phyloP scores from a whole-genome alignment of 1,284 basidiomycete species.

The Ustilago trichophora region DNA sequence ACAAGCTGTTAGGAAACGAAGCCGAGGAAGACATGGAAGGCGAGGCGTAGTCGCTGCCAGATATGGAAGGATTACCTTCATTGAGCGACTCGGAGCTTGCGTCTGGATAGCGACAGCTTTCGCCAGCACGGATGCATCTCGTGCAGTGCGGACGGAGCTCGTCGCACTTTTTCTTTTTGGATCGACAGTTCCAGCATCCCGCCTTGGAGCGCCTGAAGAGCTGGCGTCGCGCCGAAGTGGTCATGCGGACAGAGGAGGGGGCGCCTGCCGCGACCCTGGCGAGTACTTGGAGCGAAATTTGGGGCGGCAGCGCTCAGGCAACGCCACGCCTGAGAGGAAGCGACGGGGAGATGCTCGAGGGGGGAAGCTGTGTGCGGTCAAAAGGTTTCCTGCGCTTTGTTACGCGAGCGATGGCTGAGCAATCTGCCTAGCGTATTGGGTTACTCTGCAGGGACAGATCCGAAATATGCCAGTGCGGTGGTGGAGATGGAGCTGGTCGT shows the following conservation, averaged over 20 bases:
- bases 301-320: slow-evolving; percentile 15
- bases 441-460: too few species aligned
- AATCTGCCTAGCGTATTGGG: too few species aligned
- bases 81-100: slow-evolving; percentile 22
- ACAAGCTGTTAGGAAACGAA: slow-evolving; percentile 20
- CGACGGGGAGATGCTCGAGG: too few species aligned
- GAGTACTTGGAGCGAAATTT: slow-evolving; percentile 21
- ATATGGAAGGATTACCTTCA: slow-evolving; percentile 8
- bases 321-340: slow-evolving; percentile 18
- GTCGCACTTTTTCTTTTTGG: slow-evolving; percentile 53
- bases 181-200: slow-evolving; percentile 47
- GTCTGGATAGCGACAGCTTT: slow-evolving; percentile 43
- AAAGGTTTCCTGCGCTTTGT: too few species aligned
- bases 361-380: too few species aligned
- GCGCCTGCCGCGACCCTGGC: slow-evolving; percentile 34
- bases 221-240: slow-evolving; percentile 39
- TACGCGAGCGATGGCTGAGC: too few species aligned
- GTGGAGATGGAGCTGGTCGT: too few species aligned
- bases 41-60: slow-evolving; percentile 20
- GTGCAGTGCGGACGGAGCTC: slow-evolving; percentile 42
- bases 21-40: slow-evolving; percentile 20
- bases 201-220: slow-evolving; percentile 48
- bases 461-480: too few species aligned
- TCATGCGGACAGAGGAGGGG: slow-evolving; percentile 29
- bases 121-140: slow-evolving; percentile 33